Conservation (phyloP, 2,329 filamentous ascomycete species). For the Cytospora chrysosperma region DNA sequence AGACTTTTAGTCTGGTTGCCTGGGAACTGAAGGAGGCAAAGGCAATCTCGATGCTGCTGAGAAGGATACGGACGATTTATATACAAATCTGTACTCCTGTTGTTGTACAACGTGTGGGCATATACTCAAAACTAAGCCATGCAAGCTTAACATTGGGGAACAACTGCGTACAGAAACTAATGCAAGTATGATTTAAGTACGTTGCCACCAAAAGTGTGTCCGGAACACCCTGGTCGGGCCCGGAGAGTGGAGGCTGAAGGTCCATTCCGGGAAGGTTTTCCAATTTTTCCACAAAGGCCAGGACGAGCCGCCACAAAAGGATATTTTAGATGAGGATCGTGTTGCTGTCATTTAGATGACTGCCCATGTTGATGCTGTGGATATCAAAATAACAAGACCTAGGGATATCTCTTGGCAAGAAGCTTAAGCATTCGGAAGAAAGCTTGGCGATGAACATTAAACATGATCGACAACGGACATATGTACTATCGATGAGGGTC, state of each 20-base stretch:
- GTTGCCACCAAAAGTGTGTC: not conserved
- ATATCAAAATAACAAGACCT: not conserved
- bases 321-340: too few relatives aligned
- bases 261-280: too few relatives aligned
- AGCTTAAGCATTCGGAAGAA: not conserved
- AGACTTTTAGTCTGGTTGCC: slow-evolving; percentile 4
- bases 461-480: not conserved
- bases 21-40: not conserved
- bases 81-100: not conserved
- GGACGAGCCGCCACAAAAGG: too few relatives aligned
- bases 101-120: not conserved
- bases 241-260: too few relatives aligned
- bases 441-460: slow-evolving; percentile 7
- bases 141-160: too few relatives aligned
- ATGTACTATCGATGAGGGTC: not conserved
- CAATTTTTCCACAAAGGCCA: too few relatives aligned
- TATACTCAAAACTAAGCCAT: not conserved
- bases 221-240: not conserved
- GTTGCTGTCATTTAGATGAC: not conserved
- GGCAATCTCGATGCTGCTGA: not conserved
- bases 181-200: too few relatives aligned
- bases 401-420: slow-evolving; percentile 8
- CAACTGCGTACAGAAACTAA: too few relatives aligned
- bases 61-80: slow-evolving; percentile 12
- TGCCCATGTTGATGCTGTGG: not conserved